Evolutionary conservation across 2,329 filamentous ascomycete species (phyloP), one percentile per base, ranked within the genome.

Genomic region (Chalaropsis thielavioides): DNA sequence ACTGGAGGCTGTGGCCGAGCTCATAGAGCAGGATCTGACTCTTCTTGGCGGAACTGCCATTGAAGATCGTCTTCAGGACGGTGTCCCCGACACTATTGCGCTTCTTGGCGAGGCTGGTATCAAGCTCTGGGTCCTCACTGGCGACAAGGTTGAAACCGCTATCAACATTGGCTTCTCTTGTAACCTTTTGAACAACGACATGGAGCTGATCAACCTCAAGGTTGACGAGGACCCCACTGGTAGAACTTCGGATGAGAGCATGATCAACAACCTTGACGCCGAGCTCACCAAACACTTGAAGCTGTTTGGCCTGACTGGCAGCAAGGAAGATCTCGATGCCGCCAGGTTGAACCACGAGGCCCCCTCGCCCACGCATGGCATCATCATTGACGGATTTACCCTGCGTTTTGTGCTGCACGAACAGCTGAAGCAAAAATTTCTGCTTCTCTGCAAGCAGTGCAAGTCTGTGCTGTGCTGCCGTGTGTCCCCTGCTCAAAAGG

Each of bases 121-220:
- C 76, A 99, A 99, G 76, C 83, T 99, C 7, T 99, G 94, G 94
- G 94, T 99, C 64, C 78, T 99, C 69, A 99, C 94, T 17, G 94
- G 95, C 68, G 94, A 99, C 80, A 99, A 97, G 76, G 92, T 97
- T 40, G 94, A 99, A 76, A 99, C 94, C 27, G 94, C 95, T 66
- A 99, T 99, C 84, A 99, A 99, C 77, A 99, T 99, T 72, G 94
- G 94, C 1, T 99, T 97, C 76, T 99, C 95, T 11, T 99, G 95
- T 79, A 99, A 99, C 71, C 81, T 99, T 40, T 83, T 99, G 64
- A 91, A 92, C 76, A 99, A 96, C 74, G 90, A 96, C 70, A 96
- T 99, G 94, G 94, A 99, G 70, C 79, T 99, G 68, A 89, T 99
- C 69, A 84, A 95, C 61, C 81, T 99, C 70, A 95, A 95, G 72